Evolutionary conservation across 2,329 filamentous ascomycete genomes (phyloP).

Genomic region (Epichloe aotearoae): DNA sequence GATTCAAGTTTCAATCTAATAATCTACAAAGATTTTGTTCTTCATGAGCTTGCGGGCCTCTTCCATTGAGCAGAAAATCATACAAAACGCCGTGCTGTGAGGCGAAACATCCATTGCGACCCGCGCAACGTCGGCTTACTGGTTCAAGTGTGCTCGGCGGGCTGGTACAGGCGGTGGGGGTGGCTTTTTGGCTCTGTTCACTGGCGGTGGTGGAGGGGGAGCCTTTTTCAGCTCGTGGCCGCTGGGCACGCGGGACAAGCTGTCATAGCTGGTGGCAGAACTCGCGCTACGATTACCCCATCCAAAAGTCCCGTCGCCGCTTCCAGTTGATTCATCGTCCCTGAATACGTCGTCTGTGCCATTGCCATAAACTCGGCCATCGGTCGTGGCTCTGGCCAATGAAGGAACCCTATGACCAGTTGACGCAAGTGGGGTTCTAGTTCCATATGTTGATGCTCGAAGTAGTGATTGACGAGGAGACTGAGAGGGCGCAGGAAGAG

Average conservation of each 20-base stretch:
- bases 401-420: slow-evolving; percentile 22
- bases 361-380: slow-evolving; percentile 15
- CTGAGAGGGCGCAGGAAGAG: slow-evolving; percentile 21
- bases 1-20: background rate
- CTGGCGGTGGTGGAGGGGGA: slow-evolving; percentile 39
- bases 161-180: slow-evolving; percentile 22
- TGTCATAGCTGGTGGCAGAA: slow-evolving; percentile 43
- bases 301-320: slow-evolving; percentile 38
- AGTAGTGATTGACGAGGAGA: slow-evolving; percentile 1
- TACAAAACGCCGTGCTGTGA: background rate
- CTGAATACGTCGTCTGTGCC: slow-evolving; percentile 31
- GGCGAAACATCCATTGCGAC: background rate
- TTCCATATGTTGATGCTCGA: slow-evolving; percentile 2
- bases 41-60: background rate
- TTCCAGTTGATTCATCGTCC: slow-evolving; percentile 36
- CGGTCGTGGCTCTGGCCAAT: slow-evolving; percentile 30
- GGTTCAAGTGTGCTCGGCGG: slow-evolving; percentile 15
- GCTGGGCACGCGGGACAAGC: slow-evolving; percentile 18
- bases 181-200: slow-evolving; percentile 31
- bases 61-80: background rate
- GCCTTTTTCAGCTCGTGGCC: slow-evolving; percentile 36
- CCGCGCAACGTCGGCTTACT: slow-evolving; percentile 1
- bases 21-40: background rate
- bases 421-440: slow-evolving; percentile 7
- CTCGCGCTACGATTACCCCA: slow-evolving; percentile 38